phyloP scores from a whole-genome alignment of 257 asterid species.

The Haberlea rhodopensis region DNA sequence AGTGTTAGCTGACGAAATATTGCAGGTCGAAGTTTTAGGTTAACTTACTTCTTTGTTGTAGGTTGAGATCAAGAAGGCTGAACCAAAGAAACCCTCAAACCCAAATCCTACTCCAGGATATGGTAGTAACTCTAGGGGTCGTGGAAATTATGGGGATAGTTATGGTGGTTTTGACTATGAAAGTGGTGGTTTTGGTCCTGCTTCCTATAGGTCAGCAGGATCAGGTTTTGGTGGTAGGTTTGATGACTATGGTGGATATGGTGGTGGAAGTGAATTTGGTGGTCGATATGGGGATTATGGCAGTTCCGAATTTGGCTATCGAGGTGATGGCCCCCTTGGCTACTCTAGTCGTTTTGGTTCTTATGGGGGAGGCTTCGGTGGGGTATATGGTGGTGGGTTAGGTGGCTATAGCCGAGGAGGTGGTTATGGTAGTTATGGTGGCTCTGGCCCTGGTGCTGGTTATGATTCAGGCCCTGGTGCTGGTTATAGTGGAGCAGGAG shows the following conservation, averaged over 20 bases:
- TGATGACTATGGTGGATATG: conserved; percentile 73
- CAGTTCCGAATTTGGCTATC: conserved; percentile 71
- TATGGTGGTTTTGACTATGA: conserved; percentile 70
- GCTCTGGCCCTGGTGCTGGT: conserved; percentile 47
- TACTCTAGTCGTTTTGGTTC: conserved; percentile 77
- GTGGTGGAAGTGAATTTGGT: conserved; percentile 67
- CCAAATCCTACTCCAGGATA: conserved; percentile 75
- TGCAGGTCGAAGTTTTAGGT: conserved; percentile 69
- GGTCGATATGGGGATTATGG: conserved; percentile 81
- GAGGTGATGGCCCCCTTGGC: conserved; percentile 74
- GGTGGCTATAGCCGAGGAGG: conserved; percentile 84
- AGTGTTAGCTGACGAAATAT: conserved; percentile 41
- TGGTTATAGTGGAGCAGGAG: conserved; percentile 72
- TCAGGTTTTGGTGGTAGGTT: conserved; percentile 77
- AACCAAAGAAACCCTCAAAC: conserved; percentile 99
- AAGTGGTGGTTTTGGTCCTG: conserved; percentile 82
- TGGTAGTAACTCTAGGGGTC: conserved; percentile 93
- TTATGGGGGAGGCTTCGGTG: conserved; percentile 71
- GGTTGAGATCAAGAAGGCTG: conserved; percentile 99
- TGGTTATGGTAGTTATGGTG: conserved; percentile 41
- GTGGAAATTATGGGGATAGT: conserved; percentile 65
- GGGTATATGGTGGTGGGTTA: conserved; percentile 69
- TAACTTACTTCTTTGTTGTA: conserved; percentile 96
- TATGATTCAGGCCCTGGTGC: conserved; percentile 61
- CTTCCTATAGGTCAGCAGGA: conserved; percentile 87